Base-by-base conservation (phyloP, 306 rosid species). In the Lotus japonicus region DNA sequence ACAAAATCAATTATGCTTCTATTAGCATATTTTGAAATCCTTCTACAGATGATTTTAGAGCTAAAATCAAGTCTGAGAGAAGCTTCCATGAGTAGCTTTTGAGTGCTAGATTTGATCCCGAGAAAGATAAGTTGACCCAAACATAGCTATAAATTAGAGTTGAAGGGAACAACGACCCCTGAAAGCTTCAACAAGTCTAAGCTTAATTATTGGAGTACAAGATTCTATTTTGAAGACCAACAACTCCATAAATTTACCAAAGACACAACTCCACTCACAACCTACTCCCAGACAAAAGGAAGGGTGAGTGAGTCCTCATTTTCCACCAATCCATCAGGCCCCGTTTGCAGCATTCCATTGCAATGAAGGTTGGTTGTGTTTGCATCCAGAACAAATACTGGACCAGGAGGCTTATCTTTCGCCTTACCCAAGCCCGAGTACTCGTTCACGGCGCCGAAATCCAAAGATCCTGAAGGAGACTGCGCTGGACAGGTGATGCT, bases 201-300 rank as follows among this genome's bases (percentile, higher is more conserved):
- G 70, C 46, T 62, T 33, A 10, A 41, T 13, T 43, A 50, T 33
- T 31, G 48, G 53, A 57, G 51, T 41, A 72, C 82, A 71, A 71
- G 44, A 33, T 1, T 61, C n/a, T 57, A 51, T 62, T 26, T 51
- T 17, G 43, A 65, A 77, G 13, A 54, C 64, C 39, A 63, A 41
- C 35, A 38, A 60, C 14, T 70, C 59, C 66, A 69, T 35, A 21
- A 61, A 52, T 42, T 53, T 46, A 39, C 12, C 54, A 45, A 76
- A 62, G 55, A 28, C 56, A 12, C 1, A 64, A 74, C 2, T 31
- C 59, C 35, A 64, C 33, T 23, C 14, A 60, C 9, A 2, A 58
- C 61, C 64, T 84, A 86, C 79, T 91, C 92, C 96, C 87, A 82
- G 31, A 78, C 80, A 75, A 83, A 78, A 41, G 92, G 96, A 41